Evolutionary conservation across 2,329 filamentous ascomycete species (phyloP).

Genomic region (Cladophialophora yegresii): DNA sequence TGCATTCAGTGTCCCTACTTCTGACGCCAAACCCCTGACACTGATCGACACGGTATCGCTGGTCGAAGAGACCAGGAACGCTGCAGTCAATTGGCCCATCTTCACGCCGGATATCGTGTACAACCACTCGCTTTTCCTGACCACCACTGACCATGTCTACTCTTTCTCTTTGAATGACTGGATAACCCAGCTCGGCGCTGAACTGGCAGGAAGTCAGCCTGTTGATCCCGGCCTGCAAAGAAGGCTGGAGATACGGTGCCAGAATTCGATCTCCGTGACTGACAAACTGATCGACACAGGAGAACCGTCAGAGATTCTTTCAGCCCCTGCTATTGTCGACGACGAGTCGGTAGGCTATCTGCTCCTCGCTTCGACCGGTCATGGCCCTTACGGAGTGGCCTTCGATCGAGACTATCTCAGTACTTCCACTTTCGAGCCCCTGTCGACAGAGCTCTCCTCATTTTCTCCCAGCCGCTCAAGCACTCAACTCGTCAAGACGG

Average conservation of each 20-base stretch:
- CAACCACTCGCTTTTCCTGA: constrained; percentile 62
- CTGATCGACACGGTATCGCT: constrained; percentile 51
- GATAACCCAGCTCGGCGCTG: constrained; percentile 58
- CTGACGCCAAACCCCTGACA: constrained; percentile 48
- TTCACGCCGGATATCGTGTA: constrained; percentile 60
- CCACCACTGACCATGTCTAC: constrained; percentile 56
- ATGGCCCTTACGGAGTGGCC: constrained; percentile 53
- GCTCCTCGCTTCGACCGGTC: constrained; percentile 53
- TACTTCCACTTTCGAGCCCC: constrained; percentile 16
- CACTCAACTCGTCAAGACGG: constrained; percentile 30
- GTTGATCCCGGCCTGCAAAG: constrained; percentile 57
- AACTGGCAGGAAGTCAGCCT: constrained; percentile 45
- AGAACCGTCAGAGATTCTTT: constrained; percentile 43
- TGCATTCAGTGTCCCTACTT: constrained; percentile 46
- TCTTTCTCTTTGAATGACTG: constrained; percentile 60
- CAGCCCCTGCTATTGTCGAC: constrained; percentile 56
- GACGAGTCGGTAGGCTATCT: constrained; percentile 62
- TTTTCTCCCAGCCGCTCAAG: constrained; percentile 19
- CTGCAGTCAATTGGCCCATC: constrained; percentile 50
- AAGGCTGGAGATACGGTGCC: constrained; percentile 58
- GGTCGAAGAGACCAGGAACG: constrained; percentile 29
- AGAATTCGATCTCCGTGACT: constrained; percentile 52
- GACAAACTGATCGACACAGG: constrained; percentile 50
- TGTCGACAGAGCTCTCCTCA: constrained; percentile 22
- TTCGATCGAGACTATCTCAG: constrained; percentile 52